Conservation (phyloP, 306 rosid genomes). For the Prunus mongolica region DNA sequence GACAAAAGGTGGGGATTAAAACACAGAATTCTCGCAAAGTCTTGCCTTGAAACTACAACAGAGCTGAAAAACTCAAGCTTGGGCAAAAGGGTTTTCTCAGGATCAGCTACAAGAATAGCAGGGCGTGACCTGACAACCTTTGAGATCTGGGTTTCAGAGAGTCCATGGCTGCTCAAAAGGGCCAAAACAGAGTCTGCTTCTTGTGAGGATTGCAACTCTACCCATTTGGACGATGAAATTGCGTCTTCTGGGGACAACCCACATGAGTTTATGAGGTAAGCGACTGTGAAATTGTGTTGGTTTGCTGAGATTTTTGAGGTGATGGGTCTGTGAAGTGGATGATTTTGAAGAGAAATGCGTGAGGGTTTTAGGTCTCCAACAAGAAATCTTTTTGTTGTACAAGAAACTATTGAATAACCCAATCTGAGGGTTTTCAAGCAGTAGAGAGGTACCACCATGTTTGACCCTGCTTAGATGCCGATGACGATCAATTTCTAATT, state of each 20-base stretch:
- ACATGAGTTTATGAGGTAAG: constrained; percentile 29
- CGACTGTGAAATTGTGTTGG: constrained; percentile 9
- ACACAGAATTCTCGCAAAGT: constrained; percentile 18
- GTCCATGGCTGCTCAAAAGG: constrained; percentile 26
- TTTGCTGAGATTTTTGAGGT: neutral
- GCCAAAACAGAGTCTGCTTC: constrained; percentile 20
- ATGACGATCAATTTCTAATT: neutral
- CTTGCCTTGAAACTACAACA: constrained; percentile 28
- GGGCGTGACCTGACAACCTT: constrained; percentile 14
- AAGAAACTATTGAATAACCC: neutral
- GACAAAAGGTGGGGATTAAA: neutral
- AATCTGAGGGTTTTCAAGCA: neutral
- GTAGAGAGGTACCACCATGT: neutral
- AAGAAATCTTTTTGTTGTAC: neutral
- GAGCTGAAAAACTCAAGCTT: constrained; percentile 34
- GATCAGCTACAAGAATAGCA: constrained; percentile 8
- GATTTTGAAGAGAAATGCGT: neutral
- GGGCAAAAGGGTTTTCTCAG: constrained; percentile 40
- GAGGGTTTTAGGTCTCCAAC: neutral
- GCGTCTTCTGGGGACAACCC: constrained; percentile 30
- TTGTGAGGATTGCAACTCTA: neutral
- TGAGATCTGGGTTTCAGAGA: constrained; percentile 25
- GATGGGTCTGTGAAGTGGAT: neutral
- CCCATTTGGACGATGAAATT: neutral
- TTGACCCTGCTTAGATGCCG: too few species aligned